Evolutionary conservation across 202 grass and related monocot genomes (phyloP).

Genomic region (Thinopyrum obtusiflorum): DNA sequence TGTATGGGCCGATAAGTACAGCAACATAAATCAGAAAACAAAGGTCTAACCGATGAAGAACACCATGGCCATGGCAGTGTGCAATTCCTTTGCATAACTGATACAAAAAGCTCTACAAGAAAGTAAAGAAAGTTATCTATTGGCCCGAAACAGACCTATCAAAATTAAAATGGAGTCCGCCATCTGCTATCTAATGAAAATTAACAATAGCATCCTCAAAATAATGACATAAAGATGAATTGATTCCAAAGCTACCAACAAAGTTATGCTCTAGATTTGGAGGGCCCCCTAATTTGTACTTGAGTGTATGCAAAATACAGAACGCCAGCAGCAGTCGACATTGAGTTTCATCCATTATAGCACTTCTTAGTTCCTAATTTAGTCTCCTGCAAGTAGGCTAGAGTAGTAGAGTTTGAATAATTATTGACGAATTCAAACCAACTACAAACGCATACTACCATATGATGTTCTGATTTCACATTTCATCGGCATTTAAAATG

Average conservation of each 20-base stretch:
- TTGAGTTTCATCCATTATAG: not conserved
- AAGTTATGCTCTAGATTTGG: not conserved
- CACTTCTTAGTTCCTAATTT: not conserved
- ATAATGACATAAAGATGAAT: not conserved
- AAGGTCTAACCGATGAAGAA: conserved; percentile 77
- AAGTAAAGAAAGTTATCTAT: conserved; percentile 13
- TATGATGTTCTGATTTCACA: not conserved
- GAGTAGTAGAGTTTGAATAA: not conserved
- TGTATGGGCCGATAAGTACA: not conserved
- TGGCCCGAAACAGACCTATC: not conserved
- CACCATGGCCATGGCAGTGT: conserved; percentile 86
- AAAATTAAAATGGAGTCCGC: not conserved
- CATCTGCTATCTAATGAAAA: not conserved
- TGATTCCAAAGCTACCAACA: not conserved
- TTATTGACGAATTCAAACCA: not conserved
- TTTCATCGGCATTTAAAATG: not conserved
- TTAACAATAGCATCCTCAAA: not conserved
- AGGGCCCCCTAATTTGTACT: not conserved
- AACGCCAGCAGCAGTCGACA: not conserved
- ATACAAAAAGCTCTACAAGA: conserved; percentile 70
- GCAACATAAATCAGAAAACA: conserved; percentile 22
- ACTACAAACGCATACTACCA: not conserved
- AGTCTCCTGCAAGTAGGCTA: not conserved
- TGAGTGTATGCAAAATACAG: not conserved
- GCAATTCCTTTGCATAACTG: conserved; percentile 93